Evolutionary conservation across 495 filamentous ascomycete species (phyloP), one percentile per base, ranked within the genome.

Genomic region (Cairneyella variabilis): DNA sequence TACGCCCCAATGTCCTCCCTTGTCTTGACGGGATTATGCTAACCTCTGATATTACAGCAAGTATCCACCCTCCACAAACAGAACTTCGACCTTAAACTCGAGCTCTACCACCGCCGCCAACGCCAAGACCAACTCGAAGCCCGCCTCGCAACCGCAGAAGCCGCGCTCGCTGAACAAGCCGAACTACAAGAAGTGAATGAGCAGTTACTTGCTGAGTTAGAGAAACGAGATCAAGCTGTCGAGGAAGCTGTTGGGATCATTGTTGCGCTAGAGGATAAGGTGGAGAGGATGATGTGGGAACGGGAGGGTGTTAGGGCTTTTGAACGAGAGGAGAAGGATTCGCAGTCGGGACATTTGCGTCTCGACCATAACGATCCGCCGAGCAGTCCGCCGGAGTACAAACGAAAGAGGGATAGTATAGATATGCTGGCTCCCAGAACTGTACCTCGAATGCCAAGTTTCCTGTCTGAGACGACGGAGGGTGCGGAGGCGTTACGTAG

Each of bases 81-180:
- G 62, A 93, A 95, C 60, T 97, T 95, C 62, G 88, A 91, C 62
- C 73, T 97, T 51, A 95, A 95, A 66, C 73, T 96, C 42, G 88
- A 92, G 55, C 74, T 96, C 1, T 88, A 80, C 60, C 87, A 96
- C 57, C 77, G 85, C 43, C 81, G 89, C 22, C 71, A 83, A 62
- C 69, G 69, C 45, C 75, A 79, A 59, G 67, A 66, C 14, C 52
- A 53, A 4, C 59, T 91, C 36, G 83, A 88, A 60, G 75, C 80
- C 48, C 74, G 80, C 38, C 57, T 90, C 38, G 79, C 87, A 40
- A 76, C 74, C 48, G 75, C 87, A 16, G 76, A 81, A 51, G 69
- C 60, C 4, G 67, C 79, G 43, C 72, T 80, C 42, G 69, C 73
- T 16, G 73, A 80, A 43, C 65, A 81, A 63, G 53, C 68, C 53